A percentile compares a stretch with the other conserved stretches of the same genome.
Conservation (phyloP, 352 stramenopile species). For the Phytophthora hybrid region DNA sequence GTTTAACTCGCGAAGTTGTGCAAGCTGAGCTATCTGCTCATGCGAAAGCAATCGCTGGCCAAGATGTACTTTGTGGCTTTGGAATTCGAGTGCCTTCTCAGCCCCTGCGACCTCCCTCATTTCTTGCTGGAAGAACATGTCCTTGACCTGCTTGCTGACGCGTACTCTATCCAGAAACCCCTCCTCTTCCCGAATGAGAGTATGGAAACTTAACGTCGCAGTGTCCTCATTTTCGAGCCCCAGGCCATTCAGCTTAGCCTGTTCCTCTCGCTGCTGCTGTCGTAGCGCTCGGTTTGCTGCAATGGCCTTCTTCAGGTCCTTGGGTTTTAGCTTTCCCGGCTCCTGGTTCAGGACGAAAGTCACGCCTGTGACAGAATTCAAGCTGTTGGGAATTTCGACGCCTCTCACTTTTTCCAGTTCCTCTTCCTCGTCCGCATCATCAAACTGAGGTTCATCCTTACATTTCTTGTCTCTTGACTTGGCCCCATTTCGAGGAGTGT, state of each 20-base stretch:
- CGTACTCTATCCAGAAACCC: constrained; percentile 45
- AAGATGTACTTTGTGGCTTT: constrained; percentile 77
- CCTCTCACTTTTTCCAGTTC: constrained; percentile 53
- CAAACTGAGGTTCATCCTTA: constrained; percentile 16
- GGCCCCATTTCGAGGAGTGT: not conserved
- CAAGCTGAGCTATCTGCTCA: constrained; percentile 59
- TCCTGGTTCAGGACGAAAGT: constrained; percentile 92
- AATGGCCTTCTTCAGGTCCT: constrained; percentile 91
- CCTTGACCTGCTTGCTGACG: constrained; percentile 59
- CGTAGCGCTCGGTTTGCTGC: constrained; percentile 74
- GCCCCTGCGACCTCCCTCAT: constrained; percentile 71
- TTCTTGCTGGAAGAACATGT: constrained; percentile 90
- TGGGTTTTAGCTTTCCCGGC: constrained; percentile 89
- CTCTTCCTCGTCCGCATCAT: constrained; percentile 19
- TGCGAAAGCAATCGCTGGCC: constrained; percentile 65
- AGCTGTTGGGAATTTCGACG: constrained; percentile 70
- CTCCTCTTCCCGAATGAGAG: constrained; percentile 65
- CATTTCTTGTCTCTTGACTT: constrained; percentile 18
- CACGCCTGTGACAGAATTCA: constrained; percentile 70
- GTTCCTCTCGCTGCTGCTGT: constrained; percentile 71
- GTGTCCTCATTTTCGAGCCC: constrained; percentile 15
- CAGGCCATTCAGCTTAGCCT: constrained; percentile 47
- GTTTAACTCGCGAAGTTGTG: constrained; percentile 57
- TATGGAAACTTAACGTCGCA: constrained; percentile 53
- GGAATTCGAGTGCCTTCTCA: constrained; percentile 88